These are phyloP conservation scores for Recurvomyces mirabilis DNA, from an alignment of 495 filamentous ascomycete species.

Conservation along the genomic window DNA sequence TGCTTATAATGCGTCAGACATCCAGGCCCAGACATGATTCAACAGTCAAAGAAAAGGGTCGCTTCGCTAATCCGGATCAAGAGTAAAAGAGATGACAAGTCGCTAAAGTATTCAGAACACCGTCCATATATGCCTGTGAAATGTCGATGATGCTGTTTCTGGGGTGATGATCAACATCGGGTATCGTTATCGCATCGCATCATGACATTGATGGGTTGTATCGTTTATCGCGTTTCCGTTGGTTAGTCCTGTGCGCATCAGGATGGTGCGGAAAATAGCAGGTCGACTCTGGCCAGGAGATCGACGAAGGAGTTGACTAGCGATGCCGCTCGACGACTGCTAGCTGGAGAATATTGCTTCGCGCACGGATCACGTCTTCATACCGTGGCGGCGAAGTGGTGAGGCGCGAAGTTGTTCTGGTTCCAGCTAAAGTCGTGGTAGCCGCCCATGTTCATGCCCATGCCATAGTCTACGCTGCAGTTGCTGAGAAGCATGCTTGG, in stretches of 20 bases:
- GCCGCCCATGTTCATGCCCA: conserved; percentile 60
- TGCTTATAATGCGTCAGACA: conserved; percentile 15
- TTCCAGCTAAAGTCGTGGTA: conserved; percentile 73
- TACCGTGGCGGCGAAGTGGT: conserved; percentile 41
- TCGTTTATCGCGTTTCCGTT: conserved; percentile 12
- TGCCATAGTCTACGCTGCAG: conserved; percentile 50
- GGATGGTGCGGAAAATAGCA: not conserved
- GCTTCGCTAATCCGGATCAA: conserved; percentile 21
- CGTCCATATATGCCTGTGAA: conserved; percentile 33
- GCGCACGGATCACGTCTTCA: not conserved
- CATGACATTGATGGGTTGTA: not conserved
- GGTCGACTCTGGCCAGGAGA: conserved; percentile 20
- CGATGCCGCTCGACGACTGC: conserved; percentile 12
- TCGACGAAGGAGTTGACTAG: conserved; percentile 3
- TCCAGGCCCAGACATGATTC: too few relatives aligned
- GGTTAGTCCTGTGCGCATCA: conserved; percentile 18
- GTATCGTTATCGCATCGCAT: conserved; percentile 20
- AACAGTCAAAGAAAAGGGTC: conserved; percentile 30
- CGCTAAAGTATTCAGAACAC: conserved; percentile 33
- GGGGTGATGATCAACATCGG: conserved; percentile 23
- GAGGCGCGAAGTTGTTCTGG: conserved; percentile 46
- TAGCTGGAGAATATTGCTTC: not conserved
- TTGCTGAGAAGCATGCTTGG: conserved; percentile 81
- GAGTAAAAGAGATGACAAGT: conserved; percentile 21
- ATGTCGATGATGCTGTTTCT: conserved; percentile 9